phyloP scores from a whole-genome alignment of 2,329 filamentous ascomycete genomes.

The Sporothrix variecibatus region DNA sequence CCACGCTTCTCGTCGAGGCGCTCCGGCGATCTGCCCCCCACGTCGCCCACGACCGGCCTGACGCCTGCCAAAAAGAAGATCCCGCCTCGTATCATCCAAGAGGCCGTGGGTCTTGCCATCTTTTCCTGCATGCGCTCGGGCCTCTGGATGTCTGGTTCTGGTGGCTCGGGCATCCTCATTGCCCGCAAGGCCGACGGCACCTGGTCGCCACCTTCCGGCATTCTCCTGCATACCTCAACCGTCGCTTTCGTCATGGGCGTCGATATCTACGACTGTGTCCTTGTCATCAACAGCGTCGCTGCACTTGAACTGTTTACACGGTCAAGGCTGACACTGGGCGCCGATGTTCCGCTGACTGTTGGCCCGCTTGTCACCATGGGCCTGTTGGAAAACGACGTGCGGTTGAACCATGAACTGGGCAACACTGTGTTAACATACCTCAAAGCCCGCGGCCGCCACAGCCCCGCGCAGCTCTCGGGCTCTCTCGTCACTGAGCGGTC shows the following conservation, averaged over 20 bases:
- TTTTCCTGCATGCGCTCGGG: slow-evolving; percentile 96
- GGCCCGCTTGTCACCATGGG: slow-evolving; percentile 63
- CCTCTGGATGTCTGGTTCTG: slow-evolving; percentile 86
- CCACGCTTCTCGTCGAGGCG: slow-evolving; percentile 24
- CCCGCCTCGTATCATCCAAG: slow-evolving; percentile 78
- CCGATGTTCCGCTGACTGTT: slow-evolving; percentile 33
- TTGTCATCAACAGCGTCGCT: slow-evolving; percentile 85
- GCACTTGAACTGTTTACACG: slow-evolving; percentile 83
- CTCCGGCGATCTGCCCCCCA: slow-evolving; percentile 18
- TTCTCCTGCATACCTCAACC: slow-evolving; percentile 85
- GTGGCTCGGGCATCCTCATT: slow-evolving; percentile 84
- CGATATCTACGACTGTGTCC: slow-evolving; percentile 93
- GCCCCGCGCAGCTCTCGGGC: slow-evolving; percentile 56
- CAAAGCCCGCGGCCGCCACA: slow-evolving; percentile 59
- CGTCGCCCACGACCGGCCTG: slow-evolving; percentile 38
- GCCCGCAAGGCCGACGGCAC: slow-evolving; percentile 77
- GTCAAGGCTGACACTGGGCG: slow-evolving; percentile 68
- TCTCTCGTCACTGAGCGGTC: slow-evolving; percentile 58
- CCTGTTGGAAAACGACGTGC: slow-evolving; percentile 52
- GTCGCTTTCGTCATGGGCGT: slow-evolving; percentile 88
- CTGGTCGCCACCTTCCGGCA: slow-evolving; percentile 74
- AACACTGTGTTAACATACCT: slow-evolving; percentile 61
- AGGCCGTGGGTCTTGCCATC: slow-evolving; percentile 86
- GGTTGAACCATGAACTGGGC: slow-evolving; percentile 49
- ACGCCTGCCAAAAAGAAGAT: slow-evolving; percentile 74